Evolutionary conservation across 192 early-diverging fungal species (phyloP), one percentile per base, ranked within the genome.

Genomic region (Phycomyces nitens): DNA sequence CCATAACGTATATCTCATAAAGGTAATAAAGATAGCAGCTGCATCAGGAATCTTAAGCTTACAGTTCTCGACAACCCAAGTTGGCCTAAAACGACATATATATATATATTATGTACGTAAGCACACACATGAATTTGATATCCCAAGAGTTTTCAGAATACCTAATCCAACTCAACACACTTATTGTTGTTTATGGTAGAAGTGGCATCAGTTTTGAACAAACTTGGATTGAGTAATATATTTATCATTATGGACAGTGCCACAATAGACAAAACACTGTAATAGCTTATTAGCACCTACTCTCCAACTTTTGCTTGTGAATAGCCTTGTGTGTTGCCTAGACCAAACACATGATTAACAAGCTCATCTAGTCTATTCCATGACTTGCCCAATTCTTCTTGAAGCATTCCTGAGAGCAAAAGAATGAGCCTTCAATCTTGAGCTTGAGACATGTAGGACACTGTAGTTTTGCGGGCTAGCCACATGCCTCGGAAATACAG

Each of bases 341-440:
- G n/a, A n/a, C n/a, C n/a, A n/a, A n/a, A n/a, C n/a, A n/a, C n/a
- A n/a, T n/a, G n/a, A n/a, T n/a, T n/a, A n/a, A n/a, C n/a, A n/a
- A n/a, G n/a, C n/a, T n/a, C n/a, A n/a, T 34, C 29, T 34, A 7
- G 29, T 5, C 7, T 34, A 7, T 34, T 34, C 2, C 2, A 34
- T 34, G 29, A 34, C 62, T 38, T 79, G 82, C 77, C 91, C 91
- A 93, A 77, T 70, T 85, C 10, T 64, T 49, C 62, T 82, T 85
- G 76, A 94, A 94, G 58, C 90, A 92, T n/a, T 75, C 76, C 70
- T 91, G 90, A 24, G 88, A 85, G 72, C 92, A 94, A 56, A 90
- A 94, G 70, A 76, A 87, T 9, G 89, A 87, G n/a, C 75, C 82
- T 56, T 69, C 41, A 5, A 94, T 77, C 39, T 66, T 73, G 22